These are phyloP conservation scores for Aleurites moluccanus DNA, from an alignment of 441 rosid genomes.

Conservation along the genomic window DNA sequence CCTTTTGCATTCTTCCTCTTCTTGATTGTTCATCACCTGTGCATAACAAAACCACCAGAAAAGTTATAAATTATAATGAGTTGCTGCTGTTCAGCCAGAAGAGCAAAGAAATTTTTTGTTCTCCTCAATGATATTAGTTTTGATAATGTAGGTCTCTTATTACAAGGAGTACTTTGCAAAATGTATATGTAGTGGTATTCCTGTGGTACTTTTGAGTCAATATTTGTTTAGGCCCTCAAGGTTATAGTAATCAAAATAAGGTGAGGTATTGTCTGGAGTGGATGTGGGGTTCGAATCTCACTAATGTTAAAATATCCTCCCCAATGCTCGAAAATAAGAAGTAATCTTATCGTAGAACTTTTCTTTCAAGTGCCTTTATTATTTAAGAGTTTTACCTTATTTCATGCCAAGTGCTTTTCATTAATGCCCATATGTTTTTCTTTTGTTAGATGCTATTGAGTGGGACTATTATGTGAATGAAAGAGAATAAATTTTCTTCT, in stretches of 20 bases:
- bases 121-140: not conserved
- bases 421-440: not conserved
- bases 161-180: not conserved
- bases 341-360: not conserved
- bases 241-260: too few relatives aligned
- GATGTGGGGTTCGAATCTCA: too few relatives aligned
- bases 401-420: not conserved
- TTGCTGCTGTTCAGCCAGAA: not conserved
- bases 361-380: not conserved
- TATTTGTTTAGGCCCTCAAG: not conserved
- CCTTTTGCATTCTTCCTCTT: slow-evolving; percentile 43
- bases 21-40: slow-evolving; percentile 54
- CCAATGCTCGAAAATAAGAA: too few relatives aligned
- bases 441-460: not conserved
- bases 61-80: not conserved
- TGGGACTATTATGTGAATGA: not conserved
- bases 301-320: too few relatives aligned
- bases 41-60: slow-evolving; percentile 18
- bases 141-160: not conserved
- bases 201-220: not conserved
- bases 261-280: too few relatives aligned
- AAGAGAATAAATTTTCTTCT: not conserved
- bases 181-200: too few relatives aligned
- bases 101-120: not conserved
- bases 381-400: not conserved